A percentile compares a stretch with the other conserved stretches of the same genome.
Evolutionary conservation across 163 green algal species (phyloP).

Genomic region (Chlorella variabilis): DNA sequence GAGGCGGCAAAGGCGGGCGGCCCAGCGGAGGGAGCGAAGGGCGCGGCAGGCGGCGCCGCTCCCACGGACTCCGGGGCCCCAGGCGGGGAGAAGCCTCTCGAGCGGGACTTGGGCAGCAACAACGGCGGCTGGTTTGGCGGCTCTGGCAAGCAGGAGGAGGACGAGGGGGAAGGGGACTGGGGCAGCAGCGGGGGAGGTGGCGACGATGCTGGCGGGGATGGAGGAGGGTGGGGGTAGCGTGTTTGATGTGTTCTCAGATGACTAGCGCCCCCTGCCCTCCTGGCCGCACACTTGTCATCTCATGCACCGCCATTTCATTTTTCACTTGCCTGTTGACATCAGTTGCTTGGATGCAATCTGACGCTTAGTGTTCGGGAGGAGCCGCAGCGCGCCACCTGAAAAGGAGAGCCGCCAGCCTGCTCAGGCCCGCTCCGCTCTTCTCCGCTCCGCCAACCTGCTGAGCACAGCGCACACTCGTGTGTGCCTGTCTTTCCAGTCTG

Average conservation of each 20-base stretch:
- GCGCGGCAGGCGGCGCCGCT: slow-evolving; percentile 9
- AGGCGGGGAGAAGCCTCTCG: slow-evolving; percentile 36
- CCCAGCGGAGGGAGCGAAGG: slow-evolving; percentile 2
- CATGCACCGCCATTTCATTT: too few relatives aligned
- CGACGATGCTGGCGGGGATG: neutral
- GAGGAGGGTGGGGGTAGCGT: neutral
- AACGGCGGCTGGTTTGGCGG: slow-evolving; percentile 23
- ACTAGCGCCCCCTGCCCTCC: too few relatives aligned
- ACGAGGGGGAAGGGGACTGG: neutral
- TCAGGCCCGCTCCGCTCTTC: too few relatives aligned
- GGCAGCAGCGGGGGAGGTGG: neutral
- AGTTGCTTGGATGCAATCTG: too few relatives aligned
- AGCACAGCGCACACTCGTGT: too few relatives aligned
- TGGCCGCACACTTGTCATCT: too few relatives aligned
- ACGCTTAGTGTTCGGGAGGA: too few relatives aligned
- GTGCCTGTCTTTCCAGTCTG: too few relatives aligned
- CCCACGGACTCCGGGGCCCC: neutral
- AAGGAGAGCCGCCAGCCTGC: too few relatives aligned
- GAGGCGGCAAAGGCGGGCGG: neutral
- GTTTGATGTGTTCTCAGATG: neutral
- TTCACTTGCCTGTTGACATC: too few relatives aligned
- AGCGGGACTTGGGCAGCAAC: slow-evolving; percentile 52
- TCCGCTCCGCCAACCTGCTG: too few relatives aligned
- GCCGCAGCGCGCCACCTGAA: too few relatives aligned
- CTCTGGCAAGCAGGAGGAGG: neutral